These are phyloP conservation scores for Lactarius indigo DNA, from an alignment of 768 basidiomycete genomes.

Conservation along the genomic window DNA sequence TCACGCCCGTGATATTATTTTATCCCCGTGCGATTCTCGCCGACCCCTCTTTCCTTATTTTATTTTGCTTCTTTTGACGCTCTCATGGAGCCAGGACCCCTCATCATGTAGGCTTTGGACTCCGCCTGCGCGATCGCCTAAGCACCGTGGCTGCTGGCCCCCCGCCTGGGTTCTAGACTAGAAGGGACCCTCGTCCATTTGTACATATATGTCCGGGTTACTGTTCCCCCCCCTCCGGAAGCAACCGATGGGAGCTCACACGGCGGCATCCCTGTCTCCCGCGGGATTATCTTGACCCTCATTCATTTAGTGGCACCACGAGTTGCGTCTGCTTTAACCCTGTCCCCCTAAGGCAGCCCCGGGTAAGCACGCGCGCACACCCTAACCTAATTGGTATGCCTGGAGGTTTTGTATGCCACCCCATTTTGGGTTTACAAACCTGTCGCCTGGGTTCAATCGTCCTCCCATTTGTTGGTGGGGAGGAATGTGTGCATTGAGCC, in stretches of 20 bases:
- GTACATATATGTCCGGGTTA: not conserved
- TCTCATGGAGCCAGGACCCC: not conserved
- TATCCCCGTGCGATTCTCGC: not conserved
- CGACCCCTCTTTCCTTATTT: not conserved
- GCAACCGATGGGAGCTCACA: constrained; percentile 6
- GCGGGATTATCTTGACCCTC: not conserved
- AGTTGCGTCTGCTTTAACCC: not conserved
- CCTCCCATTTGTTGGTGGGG: constrained; percentile 1
- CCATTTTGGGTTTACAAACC: not conserved
- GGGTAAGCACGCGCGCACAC: not conserved
- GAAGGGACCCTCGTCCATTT: constrained; percentile 9
- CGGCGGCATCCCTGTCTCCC: not conserved
- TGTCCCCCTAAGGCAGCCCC: constrained; percentile 3
- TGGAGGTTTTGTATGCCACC: not conserved
- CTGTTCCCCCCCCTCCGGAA: constrained; percentile 3
- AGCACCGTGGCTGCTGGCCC: constrained; percentile 5
- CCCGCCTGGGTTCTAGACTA: constrained; percentile 9
- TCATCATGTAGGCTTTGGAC: constrained; percentile 4
- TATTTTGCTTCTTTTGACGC: not conserved
- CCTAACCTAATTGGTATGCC: not conserved
- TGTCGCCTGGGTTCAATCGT: not conserved
- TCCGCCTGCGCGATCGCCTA: constrained; percentile 15
- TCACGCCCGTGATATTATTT: not conserved
- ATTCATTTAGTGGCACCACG: constrained; percentile 13
- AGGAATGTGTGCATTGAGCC: not conserved